Base-by-base conservation (phyloP, 805 yeast species). In the Hemisphaericaspora nanyangensis region DNA sequence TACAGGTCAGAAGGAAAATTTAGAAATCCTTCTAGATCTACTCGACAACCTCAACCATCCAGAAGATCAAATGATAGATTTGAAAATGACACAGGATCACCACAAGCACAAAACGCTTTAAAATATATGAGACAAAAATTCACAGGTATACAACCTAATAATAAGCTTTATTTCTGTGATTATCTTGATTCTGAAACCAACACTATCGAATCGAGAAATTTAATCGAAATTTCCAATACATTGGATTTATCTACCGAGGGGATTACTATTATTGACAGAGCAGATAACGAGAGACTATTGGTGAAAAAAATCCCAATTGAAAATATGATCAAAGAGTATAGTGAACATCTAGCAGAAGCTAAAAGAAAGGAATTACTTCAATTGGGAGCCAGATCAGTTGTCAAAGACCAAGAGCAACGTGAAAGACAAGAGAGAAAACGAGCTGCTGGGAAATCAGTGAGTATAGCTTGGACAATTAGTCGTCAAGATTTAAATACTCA, bases 401-500 rank as follows among this genome's bases (percentile, higher is more conserved):
- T 47, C 35, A 55, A 49, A 30, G 61, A 58, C 0, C 46, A 56
- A 12, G 49, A 48, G 15, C 60, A 48, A 39, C 48, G 65, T 24
- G 54, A 55, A 16, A 58, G 53, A 31, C 58, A 60, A 1, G 68
- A 64, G 34, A 57, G 55, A 53, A 68, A 65, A 46, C 64, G 62
- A 39, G 56, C 65, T 0, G 58, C 69, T 2, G 48, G 60, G 15
- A 67, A 63, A 44, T 42, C 57, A 8, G 39, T 66, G 18, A 53
- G 58, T 3, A 44, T 68, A 12, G 50, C 57, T 13, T 69, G 72
- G 72, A 55, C 56, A 27, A 68, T 69, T 31, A 65, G 66, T 40
- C 38, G 53, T 16, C 55, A 64, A 20, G 74, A 68, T 47, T 59
- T 68, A 46, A 50, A 48, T 27, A 55, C 59, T 41, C 74, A 69